Conservation (phyloP, 768 basidiomycete genomes). For the Austroboletus eburneus region DNA sequence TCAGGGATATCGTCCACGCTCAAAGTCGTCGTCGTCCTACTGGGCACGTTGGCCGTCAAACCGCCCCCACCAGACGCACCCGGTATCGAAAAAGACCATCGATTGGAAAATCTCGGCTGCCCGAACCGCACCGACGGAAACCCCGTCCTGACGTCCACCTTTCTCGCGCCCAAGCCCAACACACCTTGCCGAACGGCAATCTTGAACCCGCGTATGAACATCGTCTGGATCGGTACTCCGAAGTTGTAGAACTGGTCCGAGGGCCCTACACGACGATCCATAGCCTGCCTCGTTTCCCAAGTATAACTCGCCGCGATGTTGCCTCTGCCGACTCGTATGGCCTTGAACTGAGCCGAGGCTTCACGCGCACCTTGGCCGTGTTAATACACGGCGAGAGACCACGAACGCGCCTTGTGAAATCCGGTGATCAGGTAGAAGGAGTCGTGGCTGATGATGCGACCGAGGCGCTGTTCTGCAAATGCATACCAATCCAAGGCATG, state of each 20-base stretch:
- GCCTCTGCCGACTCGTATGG: not conserved
- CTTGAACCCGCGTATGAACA: slow-evolving; percentile 28
- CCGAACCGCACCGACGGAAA: not conserved
- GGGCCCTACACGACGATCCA: slow-evolving; percentile 14
- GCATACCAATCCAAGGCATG: not conserved
- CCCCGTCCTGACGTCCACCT: not conserved
- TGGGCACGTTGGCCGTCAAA: not conserved
- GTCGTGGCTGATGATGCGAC: not conserved
- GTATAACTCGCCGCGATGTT: slow-evolving; percentile 3
- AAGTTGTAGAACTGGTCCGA: not conserved
- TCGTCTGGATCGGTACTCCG: slow-evolving; percentile 16
- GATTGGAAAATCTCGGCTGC: not conserved
- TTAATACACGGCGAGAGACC: slow-evolving; percentile 22
- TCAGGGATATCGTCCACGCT: not conserved
- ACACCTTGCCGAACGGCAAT: slow-evolving; percentile 8
- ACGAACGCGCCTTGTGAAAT: slow-evolving; percentile 12
- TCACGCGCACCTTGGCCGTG: not conserved
- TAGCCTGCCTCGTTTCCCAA: slow-evolving; percentile 7
- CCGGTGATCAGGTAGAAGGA: slow-evolving; percentile 24
- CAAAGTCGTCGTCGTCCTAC: not conserved
- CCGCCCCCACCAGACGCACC: not conserved
- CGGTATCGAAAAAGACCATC: not conserved
- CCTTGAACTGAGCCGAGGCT: slow-evolving; percentile 7
- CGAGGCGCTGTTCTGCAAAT: not conserved
- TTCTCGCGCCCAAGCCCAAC: not conserved